Evolutionary conservation across 31 red algal species (phyloP).

Genomic region (Odonthalia washingtoniensis): DNA sequence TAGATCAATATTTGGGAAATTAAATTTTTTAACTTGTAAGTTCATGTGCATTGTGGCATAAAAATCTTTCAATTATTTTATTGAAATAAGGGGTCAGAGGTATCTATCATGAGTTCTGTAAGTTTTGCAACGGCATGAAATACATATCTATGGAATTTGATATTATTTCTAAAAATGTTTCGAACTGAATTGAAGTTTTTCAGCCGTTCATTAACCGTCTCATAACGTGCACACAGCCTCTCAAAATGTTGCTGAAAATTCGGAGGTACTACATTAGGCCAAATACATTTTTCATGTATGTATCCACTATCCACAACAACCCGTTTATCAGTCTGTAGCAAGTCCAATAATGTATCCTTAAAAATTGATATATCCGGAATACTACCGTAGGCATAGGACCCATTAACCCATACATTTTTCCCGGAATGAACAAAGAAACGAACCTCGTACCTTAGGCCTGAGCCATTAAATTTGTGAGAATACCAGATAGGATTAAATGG

Average conservation of each 20-base stretch:
- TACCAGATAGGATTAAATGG: conserved; percentile 20
- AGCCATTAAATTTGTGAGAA: conserved; percentile 23
- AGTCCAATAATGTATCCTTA: background rate
- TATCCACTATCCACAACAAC: background rate
- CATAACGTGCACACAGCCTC: background rate
- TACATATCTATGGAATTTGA: background rate
- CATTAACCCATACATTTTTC: conserved; percentile 23
- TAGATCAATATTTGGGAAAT: too few species aligned
- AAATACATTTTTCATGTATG: background rate
- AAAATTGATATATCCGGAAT: background rate
- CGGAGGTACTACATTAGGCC: background rate
- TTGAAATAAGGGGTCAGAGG: background rate
- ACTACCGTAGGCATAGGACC: background rate
- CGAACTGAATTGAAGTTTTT: background rate
- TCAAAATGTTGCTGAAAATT: background rate
- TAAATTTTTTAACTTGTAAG: too few species aligned
- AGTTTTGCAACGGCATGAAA: background rate
- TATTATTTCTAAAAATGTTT: background rate
- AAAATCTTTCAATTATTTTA: too few species aligned
- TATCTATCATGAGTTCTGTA: background rate
- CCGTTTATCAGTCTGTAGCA: background rate
- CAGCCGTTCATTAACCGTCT: background rate
- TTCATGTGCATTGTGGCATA: too few species aligned
- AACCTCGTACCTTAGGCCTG: conserved; percentile 29
- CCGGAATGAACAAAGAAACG: background rate